Base-by-base conservation (phyloP, 352 stramenopile species). In the Pythium grandisporangium region DNA sequence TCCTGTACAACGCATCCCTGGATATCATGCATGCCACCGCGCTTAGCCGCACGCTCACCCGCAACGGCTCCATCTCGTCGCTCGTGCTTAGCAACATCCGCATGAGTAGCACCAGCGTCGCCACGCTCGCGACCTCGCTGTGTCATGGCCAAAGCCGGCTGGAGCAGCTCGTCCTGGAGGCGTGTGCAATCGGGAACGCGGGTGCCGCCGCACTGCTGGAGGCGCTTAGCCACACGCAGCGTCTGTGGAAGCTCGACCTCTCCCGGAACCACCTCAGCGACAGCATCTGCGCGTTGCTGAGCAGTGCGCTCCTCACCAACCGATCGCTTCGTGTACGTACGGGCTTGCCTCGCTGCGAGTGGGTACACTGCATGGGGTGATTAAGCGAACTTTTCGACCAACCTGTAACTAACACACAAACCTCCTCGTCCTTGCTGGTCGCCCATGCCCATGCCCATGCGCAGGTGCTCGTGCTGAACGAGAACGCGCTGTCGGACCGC, bases 171-270 rank as follows among this genome's bases (percentile, higher is more conserved):
- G 76, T 86, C 33, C 55, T 89, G 10, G 76, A 89, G 42, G 61
- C 55, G 25, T 89, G 76, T 24, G 45, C 41, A 23, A 51, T 88
- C 29, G 71, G 76, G 33, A 86, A 55, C 37, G 50, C 51, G 11
- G 66, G 68, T 13, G 72, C 58, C 7, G 58, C 58, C 13, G 67
- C 69, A 4, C 46, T 89, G 7, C 55, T 63, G 24, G 70, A 84
- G 42, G 65, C 68, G 1, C 42, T 84, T 24, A 47, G 27, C 3
- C 53, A 66, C 58, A 79, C 67, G 32, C 55, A 51, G 32, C 48
- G 47, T 30, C 61, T 89, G 10, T 83, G 75, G 68, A 89, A 89
- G 41, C 58, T 89, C 30, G 75, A 89, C 33, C 45, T 89, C 17
- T 84, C 68, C 42, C 40, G 58, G 30, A 89, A 89, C 42, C 66